These are phyloP conservation scores for Rhytidhysteron rufulum DNA, from an alignment of 2,329 filamentous ascomycete species.

Conservation along the genomic window DNA sequence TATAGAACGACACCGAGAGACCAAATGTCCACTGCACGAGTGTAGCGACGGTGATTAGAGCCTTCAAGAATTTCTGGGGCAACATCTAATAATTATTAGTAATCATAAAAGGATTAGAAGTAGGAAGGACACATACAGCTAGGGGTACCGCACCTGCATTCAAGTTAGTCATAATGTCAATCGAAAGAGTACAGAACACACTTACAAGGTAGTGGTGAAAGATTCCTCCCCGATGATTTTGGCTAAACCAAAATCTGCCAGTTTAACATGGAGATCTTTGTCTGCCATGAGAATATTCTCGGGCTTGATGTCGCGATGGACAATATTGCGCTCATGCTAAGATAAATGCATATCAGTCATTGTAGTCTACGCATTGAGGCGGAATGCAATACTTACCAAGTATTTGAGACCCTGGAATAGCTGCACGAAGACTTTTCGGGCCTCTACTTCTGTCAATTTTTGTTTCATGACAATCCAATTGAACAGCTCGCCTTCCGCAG, in stretches of 20 bases:
- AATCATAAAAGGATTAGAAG: constrained; percentile 10
- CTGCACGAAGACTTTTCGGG: constrained; percentile 83
- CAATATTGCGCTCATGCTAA: constrained; percentile 94
- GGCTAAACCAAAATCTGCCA: constrained; percentile 93
- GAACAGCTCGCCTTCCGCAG: constrained; percentile 90
- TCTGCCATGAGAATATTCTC: constrained; percentile 92
- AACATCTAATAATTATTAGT: constrained; percentile 56
- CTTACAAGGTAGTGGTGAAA: constrained; percentile 86
- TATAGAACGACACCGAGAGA: constrained; percentile 96
- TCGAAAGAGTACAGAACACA: constrained; percentile 8
- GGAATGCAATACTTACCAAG: constrained; percentile 70
- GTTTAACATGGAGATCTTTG: constrained; percentile 79
- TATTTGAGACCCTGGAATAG: constrained; percentile 94
- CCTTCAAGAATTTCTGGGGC: constrained; percentile 92
- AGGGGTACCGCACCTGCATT: constrained; percentile 73
- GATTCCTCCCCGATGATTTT: constrained; percentile 99
- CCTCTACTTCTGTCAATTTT: constrained; percentile 79
- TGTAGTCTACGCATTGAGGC: no score
- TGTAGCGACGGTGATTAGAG: constrained; percentile 78
- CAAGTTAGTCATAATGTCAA: constrained; percentile 17
- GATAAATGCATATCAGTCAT: no score
- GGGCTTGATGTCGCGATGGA: constrained; percentile 96
- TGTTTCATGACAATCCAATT: constrained; percentile 90
- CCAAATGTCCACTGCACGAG: constrained; percentile 93
- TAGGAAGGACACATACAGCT: constrained; percentile 57